Evolutionary conservation across 305 asterid species (phyloP), one percentile per base, ranked within the genome.

Genomic region (Fraxinus xanthoxyloides): DNA sequence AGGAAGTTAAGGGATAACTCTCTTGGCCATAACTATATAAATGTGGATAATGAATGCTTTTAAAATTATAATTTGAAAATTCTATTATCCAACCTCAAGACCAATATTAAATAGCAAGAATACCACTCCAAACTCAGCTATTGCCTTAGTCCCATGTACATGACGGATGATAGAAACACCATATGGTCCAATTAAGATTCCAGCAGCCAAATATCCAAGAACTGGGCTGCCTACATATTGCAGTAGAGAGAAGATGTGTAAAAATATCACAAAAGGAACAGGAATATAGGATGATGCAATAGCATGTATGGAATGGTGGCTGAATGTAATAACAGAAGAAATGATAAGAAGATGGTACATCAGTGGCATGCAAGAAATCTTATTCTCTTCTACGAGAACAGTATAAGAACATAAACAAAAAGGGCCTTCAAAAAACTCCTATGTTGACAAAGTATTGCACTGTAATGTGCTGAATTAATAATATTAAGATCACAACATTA

Each of bases 91-190:
- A 88, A 97, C 99, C 99, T 97, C 99, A 81, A 97, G 98, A 85
- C 99, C 99, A 87, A 97, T 97, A 87, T 97, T 97, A 83, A 97
- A 97, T 80, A 97, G 92, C 92, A 97, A 90, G 91, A 97, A 97
- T 84, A 97, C 99, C 82, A 97, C 99, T 51, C 99, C 99, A 87
- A 97, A 97, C 87, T 97, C 99, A 80, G 99, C 99, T 84, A 97
- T 93, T 76, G 99, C 98, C 90, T 94, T 97, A 59, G 98, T 94
- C 81, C 86, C 99, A 86, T 97, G 98, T 77, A 97, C 98, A 88
- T 97, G 90, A 83, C 92, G 98, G 85, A 97, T 97, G 78, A 97
- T 94, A 77, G 99, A 97, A 86, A 94, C 92, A 85, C 99, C 99
- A 84, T 94, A 97, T 28, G 99, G 99, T 78, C 99, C 99, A 87